Evolutionary conservation across 345 rosid species (phyloP), one percentile per base, ranked within the genome.

Genomic region (Reutealis trisperma): DNA sequence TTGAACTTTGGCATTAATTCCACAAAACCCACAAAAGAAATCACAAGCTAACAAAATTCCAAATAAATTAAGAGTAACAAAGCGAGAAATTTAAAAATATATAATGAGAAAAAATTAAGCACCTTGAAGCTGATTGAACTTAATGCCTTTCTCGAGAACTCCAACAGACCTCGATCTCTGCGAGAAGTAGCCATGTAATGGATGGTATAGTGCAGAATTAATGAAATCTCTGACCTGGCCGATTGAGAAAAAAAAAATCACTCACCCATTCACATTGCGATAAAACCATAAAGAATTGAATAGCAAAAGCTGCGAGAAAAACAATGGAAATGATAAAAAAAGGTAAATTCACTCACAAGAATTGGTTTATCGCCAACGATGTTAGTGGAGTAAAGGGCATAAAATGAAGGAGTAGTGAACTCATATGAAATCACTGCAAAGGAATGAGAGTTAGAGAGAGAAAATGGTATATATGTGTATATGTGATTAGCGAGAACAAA

Each of bases 101-200:
- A 12, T 10, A 51, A 51, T 3, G 24, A 5, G 9, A 64, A 24
- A 47, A 25, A 69, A 73, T 72, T 21, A 82, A 47, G 3, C 82
- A 94, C 98, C 99, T 77, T 86, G 83, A 76, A 96, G 91, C 77
- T 87, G 91, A 81, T 93, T 86, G 81, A 93, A 96, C 86, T 88
- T 93, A 54, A 96, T 87, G 86, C 90, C 85, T 76, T 84, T 88
- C 82, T 93, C 94, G 25, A 96, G 89, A 70, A 96, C 92, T 0
- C 98, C 98, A 77, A 94, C 97, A 0, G 97, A 89, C 47, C 83
- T 81, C 25, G 96, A 90, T 74, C 89, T 78, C 74, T 87, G 92
- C 24, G 98, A 92, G 90, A 96, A 96, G 89, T 92, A 93, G 5
- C 98, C 98, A n/a, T 90, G 94, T 15, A 84, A 76, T 24, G 91